Evolutionary conservation across 257 asterid genomes (phyloP), one percentile per base, ranked within the genome.

Genomic region (Solanum lignicaule): DNA sequence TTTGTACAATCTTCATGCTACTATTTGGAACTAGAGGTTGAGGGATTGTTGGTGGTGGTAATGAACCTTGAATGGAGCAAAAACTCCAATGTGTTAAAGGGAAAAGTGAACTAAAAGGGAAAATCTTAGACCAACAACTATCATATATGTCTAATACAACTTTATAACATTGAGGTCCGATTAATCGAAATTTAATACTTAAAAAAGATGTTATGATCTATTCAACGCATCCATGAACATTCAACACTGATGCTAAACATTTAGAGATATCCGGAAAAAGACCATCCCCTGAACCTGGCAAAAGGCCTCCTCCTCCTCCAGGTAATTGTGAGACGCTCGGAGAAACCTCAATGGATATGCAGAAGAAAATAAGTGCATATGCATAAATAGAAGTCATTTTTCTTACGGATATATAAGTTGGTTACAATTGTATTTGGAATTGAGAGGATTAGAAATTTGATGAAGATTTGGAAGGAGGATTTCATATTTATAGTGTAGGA

Each of bases 121-220:
- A 86, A 31, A 73, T 58, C 58, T 86, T 88, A 1, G 90, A 84
- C 91, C 88, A 91, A 58, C 91, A 89, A 55, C 55, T 86, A 12
- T 84, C 84, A 4, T 91, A 88, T 41, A 91, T 35, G 1, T 48
- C 21, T 32, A 89, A n/a, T 38, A 83, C 2, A 12, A 69, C 86
- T 12, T 21, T 73, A 33, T 91, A 91, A 62, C 90, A 91, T 12
- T 71, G 83, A 14, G 89, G 88, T 5, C 87, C 88, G 21, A 91
- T 71, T 4, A 89, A 32, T 1, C 39, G 10, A 20, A 20, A 9
- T 33, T 36, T 4, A 74, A 20, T 36, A 10, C 10, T 74, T 74
- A 36, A 20, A 5, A 74, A 74, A 2, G 91, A 89, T 1, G 52
- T 11, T 33, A 60, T 25, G 3, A 86, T 43, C 32, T 91, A 91